These are phyloP conservation scores for Plasmodium chabaudi DNA, from an alignment of 169 alveolate species.

Conservation along the genomic window DNA sequence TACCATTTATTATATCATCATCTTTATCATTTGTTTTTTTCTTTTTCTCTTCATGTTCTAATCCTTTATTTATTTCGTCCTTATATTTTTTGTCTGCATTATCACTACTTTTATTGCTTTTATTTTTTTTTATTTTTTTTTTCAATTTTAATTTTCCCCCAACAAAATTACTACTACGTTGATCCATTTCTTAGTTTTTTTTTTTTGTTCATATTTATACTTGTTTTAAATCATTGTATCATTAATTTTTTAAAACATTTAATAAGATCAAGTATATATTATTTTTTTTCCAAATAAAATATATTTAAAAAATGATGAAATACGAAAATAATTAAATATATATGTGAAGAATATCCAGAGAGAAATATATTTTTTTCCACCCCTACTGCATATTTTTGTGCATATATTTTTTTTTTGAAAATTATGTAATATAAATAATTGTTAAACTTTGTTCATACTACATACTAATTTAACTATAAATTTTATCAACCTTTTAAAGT, in stretches of 20 bases:
- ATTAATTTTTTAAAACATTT: neutral
- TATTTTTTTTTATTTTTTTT: constrained; percentile 33
- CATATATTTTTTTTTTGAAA: too few species aligned
- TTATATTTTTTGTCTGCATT: neutral
- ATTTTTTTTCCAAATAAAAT: neutral
- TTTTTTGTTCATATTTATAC: neutral
- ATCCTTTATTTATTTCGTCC: neutral
- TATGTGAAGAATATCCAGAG: too few species aligned
- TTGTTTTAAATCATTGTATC: neutral
- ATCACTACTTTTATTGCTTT: neutral
- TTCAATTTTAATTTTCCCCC: constrained; percentile 69
- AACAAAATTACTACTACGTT: constrained; percentile 14
- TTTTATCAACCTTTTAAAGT: too few species aligned
- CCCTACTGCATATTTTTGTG: too few species aligned
- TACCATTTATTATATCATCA: constrained; percentile 50
- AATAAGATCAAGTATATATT: neutral
- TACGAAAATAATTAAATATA: too few species aligned
- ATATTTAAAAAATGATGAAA: neutral
- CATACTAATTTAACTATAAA: too few species aligned
- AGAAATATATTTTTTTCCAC: too few species aligned
- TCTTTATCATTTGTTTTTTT: neutral
- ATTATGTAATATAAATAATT: too few species aligned
- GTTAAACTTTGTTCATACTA: too few species aligned
- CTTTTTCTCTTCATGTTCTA: constrained; percentile 1
- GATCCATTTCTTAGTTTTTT: constrained; percentile 14